A percentile compares a stretch with the other conserved stretches of the same genome.
phyloP scores from a whole-genome alignment of 2,329 filamentous ascomycete species.

The Chaetothyriales sp. region DNA sequence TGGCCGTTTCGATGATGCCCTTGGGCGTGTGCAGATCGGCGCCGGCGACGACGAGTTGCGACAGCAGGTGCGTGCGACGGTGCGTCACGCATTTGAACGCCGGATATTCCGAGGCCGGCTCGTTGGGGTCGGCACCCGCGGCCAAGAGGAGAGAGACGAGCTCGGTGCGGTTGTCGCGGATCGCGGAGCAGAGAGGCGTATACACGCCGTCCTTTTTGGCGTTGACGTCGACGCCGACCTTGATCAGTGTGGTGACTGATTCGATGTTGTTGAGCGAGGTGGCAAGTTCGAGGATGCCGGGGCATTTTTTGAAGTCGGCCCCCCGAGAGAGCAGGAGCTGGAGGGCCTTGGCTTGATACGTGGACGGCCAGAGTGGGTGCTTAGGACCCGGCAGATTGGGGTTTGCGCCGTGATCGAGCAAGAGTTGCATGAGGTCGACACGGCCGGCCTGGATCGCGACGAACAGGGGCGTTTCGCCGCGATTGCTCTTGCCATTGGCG shows the following conservation, averaged over 20 bases:
- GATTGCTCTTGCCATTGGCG: conserved; percentile 45
- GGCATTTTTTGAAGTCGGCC: conserved; percentile 46
- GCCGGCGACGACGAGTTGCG: conserved; percentile 46
- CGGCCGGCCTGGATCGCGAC: conserved; percentile 47
- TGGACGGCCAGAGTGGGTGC: conserved; percentile 54
- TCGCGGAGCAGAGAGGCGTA: conserved; percentile 54
- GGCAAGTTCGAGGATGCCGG: conserved; percentile 52
- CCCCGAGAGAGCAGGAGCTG: conserved; percentile 47
- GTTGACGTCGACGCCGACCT: conserved; percentile 47
- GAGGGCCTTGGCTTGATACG: conserved; percentile 45
- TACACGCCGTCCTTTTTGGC: conserved; percentile 52
- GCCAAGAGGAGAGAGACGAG: conserved; percentile 47
- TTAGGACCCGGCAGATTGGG: conserved; percentile 57
- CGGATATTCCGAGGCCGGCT: conserved; percentile 50
- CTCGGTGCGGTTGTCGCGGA: conserved; percentile 51
- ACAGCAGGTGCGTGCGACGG: conserved; percentile 47
- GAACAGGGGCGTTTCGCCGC: conserved; percentile 51
- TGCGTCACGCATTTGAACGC: conserved; percentile 57
- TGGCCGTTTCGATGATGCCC: conserved; percentile 53
- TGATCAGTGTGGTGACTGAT: conserved; percentile 43
- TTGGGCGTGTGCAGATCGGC: conserved; percentile 46
- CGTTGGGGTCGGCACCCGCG: conserved; percentile 39
- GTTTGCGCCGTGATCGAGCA: conserved; percentile 50
- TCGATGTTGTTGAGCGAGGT: conserved; percentile 51
- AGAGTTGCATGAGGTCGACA: conserved; percentile 40